phyloP scores from a whole-genome alignment of 352 stramenopile genomes.

The Globisporangium sylvaticum region DNA sequence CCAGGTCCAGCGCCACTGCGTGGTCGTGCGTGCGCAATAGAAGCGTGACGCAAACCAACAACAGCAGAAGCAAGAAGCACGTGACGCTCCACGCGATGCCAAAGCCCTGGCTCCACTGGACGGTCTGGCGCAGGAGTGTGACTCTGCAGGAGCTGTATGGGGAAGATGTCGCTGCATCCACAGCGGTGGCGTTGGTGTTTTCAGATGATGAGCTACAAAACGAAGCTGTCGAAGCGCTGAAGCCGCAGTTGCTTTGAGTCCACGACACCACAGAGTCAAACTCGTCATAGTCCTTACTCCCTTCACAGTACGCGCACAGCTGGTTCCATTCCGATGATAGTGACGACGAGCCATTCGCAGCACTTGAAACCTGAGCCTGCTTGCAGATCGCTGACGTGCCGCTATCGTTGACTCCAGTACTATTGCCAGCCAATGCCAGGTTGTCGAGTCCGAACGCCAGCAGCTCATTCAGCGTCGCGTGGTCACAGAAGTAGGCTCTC shows the following conservation, averaged over 20 bases:
- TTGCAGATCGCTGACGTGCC: background rate
- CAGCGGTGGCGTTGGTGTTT: background rate
- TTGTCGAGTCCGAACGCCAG: conserved; percentile 1
- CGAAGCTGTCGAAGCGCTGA: conserved; percentile 3
- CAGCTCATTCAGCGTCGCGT: conserved; percentile 13
- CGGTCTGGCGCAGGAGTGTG: conserved; percentile 1
- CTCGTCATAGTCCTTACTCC: background rate
- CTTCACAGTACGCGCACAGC: conserved; percentile 5
- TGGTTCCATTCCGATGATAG: conserved; percentile 3
- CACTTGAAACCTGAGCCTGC: background rate
- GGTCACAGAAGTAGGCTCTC: conserved; percentile 12
- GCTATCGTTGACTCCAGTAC: background rate
- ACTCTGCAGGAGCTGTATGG: conserved; percentile 12
- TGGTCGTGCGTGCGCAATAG: conserved; percentile 4
- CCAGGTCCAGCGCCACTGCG: conserved; percentile 10
- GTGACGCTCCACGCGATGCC: conserved; percentile 13
- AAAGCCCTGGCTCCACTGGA: conserved; percentile 7
- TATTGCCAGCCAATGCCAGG: background rate
- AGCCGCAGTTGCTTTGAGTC: conserved; percentile 4
- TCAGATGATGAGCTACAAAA: conserved; percentile 3
- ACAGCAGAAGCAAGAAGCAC: conserved; percentile 9
- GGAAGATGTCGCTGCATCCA: background rate
- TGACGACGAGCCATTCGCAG: background rate
- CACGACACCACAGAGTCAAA: conserved; percentile 1
- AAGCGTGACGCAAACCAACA: conserved; percentile 2